phyloP scores from a whole-genome alignment of 2,329 filamentous ascomycete genomes.

The Colletotrichum falcatum region DNA sequence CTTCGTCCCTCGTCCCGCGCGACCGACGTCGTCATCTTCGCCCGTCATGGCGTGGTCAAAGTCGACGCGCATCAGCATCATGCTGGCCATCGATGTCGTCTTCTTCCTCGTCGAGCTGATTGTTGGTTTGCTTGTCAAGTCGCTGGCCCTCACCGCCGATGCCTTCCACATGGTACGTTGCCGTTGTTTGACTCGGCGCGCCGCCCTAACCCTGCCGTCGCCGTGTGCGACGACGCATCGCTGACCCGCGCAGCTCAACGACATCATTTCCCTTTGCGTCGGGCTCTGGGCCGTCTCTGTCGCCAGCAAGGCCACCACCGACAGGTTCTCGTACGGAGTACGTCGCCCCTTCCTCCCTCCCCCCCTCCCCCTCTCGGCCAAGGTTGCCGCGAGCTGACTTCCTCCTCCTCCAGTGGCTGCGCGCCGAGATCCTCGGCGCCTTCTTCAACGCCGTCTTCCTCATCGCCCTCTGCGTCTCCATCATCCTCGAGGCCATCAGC shows the following conservation, averaged over 20 bases:
- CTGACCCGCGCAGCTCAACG: slow-evolving; percentile 77
- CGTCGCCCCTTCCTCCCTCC: slow-evolving; percentile 50
- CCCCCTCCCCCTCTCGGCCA: not conserved
- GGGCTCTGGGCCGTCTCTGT: slow-evolving; percentile 96
- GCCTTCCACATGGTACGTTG: slow-evolving; percentile 94
- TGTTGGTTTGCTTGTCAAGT: slow-evolving; percentile 87
- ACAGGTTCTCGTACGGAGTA: slow-evolving; percentile 95
- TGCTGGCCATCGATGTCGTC: slow-evolving; percentile 87
- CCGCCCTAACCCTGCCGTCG: not conserved
- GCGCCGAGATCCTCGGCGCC: slow-evolving; percentile 95
- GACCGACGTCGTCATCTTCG: slow-evolving; percentile 2
- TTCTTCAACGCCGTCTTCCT: slow-evolving; percentile 98
- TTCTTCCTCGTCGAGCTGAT: slow-evolving; percentile 94
- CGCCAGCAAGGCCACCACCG: slow-evolving; percentile 84
- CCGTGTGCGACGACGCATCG: slow-evolving; percentile 39
- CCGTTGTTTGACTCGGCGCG: not conserved
- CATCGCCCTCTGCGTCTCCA: slow-evolving; percentile 94
- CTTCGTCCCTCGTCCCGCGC: slow-evolving; percentile 4
- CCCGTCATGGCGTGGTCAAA: slow-evolving; percentile 86
- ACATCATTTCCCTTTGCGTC: slow-evolving; percentile 93
- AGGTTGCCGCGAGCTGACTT: slow-evolving; percentile 2
- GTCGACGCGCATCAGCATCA: slow-evolving; percentile 89
- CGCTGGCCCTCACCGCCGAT: slow-evolving; percentile 93
- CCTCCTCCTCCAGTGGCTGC: slow-evolving; percentile 80
- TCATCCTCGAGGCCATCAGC: slow-evolving; percentile 94